Evolutionary conservation across 371 early-diverging fungal species (phyloP), one percentile per base, ranked within the genome.

Genomic region (Mortierella sp.): DNA sequence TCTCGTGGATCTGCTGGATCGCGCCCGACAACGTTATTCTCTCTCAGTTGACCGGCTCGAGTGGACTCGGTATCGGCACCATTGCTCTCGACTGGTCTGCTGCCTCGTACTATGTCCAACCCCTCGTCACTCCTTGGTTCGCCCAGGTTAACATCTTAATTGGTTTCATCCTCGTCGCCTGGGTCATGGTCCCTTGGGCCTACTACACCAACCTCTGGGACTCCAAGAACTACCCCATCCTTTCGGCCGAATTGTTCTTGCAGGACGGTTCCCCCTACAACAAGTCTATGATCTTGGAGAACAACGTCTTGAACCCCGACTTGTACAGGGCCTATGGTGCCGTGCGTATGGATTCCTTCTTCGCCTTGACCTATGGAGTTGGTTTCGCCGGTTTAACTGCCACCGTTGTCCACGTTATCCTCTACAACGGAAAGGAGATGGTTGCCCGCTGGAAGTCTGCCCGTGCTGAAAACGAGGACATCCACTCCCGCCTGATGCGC

Each of bases 401-500:
- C 52, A 88, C 94, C 47, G 78, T 96, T 6, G 90, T 91, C 57
- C 95, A 95, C 81, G 92, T 92, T 31, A 78, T 86, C 26, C 84
- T 95, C 70, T 92, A 92, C 83, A 91, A 95, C 77, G 92, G 94
- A 57, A 75, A 89, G 74, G 94, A 94, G 55, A 94, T 95, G 73
- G 78, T 90, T 55, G 78, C 76, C 34, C 92, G 92, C 55, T 91
- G 91, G 87, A 90, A 88, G 70, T 84, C 89, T 65, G 91, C 94
- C 42, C 94, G 94, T 76, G 74, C 74, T 11, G 90, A 92, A 72
- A 84, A 90, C 55, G 92, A 92, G 77, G 96, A 95, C 82, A 91
- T 95, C 50, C 96, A 96, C 75, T 87, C 89, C 78, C 91, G 90
- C 75, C 84, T 95, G 79, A 95, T 95, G 96, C 92, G 92, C 48